These are phyloP conservation scores for Suillus fuscotomentosus DNA, from an alignment of 768 basidiomycete genomes.

Conservation along the genomic window DNA sequence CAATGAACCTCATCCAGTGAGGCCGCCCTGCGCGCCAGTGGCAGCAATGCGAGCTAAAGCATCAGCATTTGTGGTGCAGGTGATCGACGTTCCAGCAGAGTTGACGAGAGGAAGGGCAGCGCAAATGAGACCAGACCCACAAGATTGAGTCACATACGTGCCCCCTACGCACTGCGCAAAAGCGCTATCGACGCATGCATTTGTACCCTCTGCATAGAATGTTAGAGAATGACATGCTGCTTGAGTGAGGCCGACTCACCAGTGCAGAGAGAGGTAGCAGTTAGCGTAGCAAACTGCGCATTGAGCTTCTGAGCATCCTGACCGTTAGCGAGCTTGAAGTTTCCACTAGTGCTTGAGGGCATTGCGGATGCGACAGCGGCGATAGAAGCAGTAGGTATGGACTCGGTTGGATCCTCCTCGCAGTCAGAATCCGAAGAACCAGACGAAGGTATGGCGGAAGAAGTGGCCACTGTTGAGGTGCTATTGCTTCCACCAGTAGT, in stretches of 20 bases:
- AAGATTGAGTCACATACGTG: conserved; percentile 31
- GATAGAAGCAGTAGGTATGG: background rate
- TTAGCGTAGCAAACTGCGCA: conserved; percentile 49
- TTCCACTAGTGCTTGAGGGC: background rate
- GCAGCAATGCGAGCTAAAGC: conserved; percentile 39
- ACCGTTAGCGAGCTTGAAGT: conserved; percentile 37
- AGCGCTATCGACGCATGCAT: conserved; percentile 47
- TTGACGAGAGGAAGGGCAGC: conserved; percentile 57
- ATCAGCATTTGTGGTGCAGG: conserved; percentile 49
- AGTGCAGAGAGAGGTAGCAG: conserved; percentile 44
- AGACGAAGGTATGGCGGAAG: conserved; percentile 1
- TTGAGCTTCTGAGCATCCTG: conserved; percentile 51
- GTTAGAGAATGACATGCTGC: conserved; percentile 14
- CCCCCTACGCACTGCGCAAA: conserved; percentile 58
- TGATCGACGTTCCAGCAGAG: conserved; percentile 48
- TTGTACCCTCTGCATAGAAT: conserved; percentile 26
- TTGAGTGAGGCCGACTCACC: conserved; percentile 10
- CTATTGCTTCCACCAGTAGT: conserved; percentile 5
- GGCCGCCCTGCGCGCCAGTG: conserved; percentile 45
- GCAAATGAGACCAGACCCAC: conserved; percentile 34
- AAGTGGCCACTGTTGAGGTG: conserved; percentile 2
- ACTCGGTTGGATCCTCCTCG: background rate
- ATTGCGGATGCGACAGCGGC: conserved; percentile 8
- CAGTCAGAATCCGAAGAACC: conserved; percentile 8
- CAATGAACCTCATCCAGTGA: conserved; percentile 33